These are phyloP conservation scores for Mimosa bimucronata DNA, from an alignment of 306 rosid genomes.

Conservation along the genomic window DNA sequence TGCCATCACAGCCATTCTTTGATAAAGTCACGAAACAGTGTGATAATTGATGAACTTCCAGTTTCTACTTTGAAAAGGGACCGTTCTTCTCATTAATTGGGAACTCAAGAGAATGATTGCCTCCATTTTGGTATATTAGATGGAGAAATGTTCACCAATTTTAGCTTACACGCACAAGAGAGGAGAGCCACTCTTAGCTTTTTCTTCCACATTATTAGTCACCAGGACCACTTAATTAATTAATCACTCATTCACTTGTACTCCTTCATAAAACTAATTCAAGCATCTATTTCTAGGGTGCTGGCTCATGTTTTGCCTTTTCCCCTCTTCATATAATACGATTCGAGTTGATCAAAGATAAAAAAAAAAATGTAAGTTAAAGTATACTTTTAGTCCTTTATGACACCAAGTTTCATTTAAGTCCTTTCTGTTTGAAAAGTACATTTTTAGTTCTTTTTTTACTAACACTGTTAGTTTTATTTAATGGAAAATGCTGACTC, in stretches of 20 bases:
- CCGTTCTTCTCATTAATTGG: neutral
- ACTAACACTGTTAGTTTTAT: too few species aligned
- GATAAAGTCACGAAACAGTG: neutral
- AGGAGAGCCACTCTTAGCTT: constrained; percentile 11
- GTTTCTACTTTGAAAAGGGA: neutral
- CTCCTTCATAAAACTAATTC: constrained; percentile 17
- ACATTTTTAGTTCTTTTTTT: too few species aligned
- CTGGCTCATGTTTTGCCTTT: too few species aligned
- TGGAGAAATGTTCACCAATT: constrained; percentile 14
- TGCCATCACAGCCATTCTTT: too few species aligned
- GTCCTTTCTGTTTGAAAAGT: too few species aligned
- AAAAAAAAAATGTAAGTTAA: too few species aligned
- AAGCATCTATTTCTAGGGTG: neutral
- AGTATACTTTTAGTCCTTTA: too few species aligned
- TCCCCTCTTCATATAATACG: too few species aligned
- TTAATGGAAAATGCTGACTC: too few species aligned
- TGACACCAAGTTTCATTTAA: too few species aligned
- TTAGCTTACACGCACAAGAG: constrained; percentile 26
- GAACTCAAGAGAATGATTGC: neutral
- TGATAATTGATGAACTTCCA: neutral
- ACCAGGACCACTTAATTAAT: neutral
- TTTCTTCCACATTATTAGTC: neutral
- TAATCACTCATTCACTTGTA: neutral
- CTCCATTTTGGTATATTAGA: constrained; percentile 10
- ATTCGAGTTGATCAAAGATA: too few species aligned